Conservation (phyloP, 148 eudicot genomes). For the Chenopodium album region DNA sequence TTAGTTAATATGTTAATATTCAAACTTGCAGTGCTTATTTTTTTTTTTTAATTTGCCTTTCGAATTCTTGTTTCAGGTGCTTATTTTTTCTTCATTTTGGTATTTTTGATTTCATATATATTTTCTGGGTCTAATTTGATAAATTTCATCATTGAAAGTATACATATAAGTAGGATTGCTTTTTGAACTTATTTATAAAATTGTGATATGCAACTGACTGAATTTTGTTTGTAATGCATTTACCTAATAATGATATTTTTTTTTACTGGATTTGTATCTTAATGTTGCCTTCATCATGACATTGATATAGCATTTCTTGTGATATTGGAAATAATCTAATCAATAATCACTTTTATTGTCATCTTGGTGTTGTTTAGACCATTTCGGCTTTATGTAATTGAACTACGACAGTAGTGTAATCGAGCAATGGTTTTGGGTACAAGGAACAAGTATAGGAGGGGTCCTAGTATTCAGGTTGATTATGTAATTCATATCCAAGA, state of each 20-base stretch:
- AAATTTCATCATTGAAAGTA: background rate
- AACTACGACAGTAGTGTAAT: background rate
- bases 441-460: constrained; percentile 59
- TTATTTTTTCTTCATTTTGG: background rate
- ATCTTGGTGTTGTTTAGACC: background rate
- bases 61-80: background rate
- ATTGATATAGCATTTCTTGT: background rate
- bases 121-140: background rate
- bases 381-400: background rate
- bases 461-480: constrained; percentile 64
- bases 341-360: background rate
- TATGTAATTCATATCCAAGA: constrained; percentile 65
- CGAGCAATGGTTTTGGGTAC: constrained; percentile 62
- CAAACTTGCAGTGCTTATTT: background rate
- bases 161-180: background rate
- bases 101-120: too few relatives aligned
- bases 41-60: too few relatives aligned
- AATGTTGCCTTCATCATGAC: background rate
- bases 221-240: background rate
- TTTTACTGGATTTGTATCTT: background rate
- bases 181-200: background rate
- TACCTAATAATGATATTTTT: too few relatives aligned
- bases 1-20: background rate
- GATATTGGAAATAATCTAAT: background rate
- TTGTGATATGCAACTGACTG: too few relatives aligned